phyloP scores from a whole-genome alignment of 2,329 filamentous ascomycete species.

The Dothidotthia symphoricarpi region DNA sequence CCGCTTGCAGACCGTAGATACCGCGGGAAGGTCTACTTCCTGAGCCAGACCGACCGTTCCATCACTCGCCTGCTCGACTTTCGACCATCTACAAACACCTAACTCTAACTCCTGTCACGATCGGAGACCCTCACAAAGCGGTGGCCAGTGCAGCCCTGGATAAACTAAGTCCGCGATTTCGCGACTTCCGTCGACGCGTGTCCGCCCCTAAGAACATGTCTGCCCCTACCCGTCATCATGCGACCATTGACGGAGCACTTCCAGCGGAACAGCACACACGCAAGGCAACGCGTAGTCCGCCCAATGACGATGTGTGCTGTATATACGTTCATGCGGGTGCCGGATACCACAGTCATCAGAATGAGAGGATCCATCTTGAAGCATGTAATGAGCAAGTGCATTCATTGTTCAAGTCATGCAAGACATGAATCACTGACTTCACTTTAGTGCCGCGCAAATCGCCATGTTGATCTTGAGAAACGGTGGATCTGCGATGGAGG shows the following conservation, averaged over 20 bases:
- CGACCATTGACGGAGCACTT: conserved; percentile 24
- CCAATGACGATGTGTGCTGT: conserved; percentile 58
- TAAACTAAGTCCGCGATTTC: conserved; percentile 18
- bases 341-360: conserved; percentile 85
- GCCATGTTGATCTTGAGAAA: conserved; percentile 78
- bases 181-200: conserved; percentile 28
- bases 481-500: conserved; percentile 79
- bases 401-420: neutral
- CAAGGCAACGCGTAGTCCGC: conserved; percentile 43
- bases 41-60: too few species aligned
- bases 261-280: conserved; percentile 22
- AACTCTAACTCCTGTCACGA: too few species aligned
- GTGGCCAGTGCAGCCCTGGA: too few species aligned
- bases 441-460: conserved; percentile 69
- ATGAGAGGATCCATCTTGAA: conserved; percentile 78
- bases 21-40: too few species aligned
- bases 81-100: too few species aligned
- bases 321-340: conserved; percentile 96
- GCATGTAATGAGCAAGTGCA: conserved; percentile 80
- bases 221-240: conserved; percentile 14
- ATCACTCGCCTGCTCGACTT: too few species aligned
- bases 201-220: conserved; percentile 29
- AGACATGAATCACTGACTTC: conserved; percentile 8
- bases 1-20: too few species aligned
- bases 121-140: too few species aligned